Evolutionary conservation across 129 eudicot genomes (phyloP).

Genomic region (Flaveria trinervia): DNA sequence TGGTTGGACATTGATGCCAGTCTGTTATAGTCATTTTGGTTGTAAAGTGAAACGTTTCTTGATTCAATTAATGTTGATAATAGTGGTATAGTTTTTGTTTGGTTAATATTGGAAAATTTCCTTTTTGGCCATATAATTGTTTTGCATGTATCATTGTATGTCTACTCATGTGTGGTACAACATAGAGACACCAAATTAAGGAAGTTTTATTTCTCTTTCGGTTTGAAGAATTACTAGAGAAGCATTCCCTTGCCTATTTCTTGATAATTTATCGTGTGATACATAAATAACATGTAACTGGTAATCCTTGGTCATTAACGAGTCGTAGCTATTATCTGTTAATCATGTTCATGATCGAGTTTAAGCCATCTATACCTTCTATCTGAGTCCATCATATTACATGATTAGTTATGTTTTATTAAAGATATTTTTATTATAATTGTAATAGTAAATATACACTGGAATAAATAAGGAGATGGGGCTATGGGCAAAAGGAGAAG

Average conservation of each 20-base stretch:
- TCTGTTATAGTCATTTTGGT: slow-evolving; percentile 15
- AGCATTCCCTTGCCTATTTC: neutral
- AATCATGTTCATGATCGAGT: neutral
- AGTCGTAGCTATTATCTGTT: neutral
- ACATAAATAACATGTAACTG: neutral
- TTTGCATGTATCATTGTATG: slow-evolving; percentile 4
- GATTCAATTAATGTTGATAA: slow-evolving; percentile 22
- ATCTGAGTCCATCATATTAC: neutral
- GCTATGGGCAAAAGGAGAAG: slow-evolving; percentile 23
- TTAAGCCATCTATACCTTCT: neutral
- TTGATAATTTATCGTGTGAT: neutral
- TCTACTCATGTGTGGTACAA: slow-evolving; percentile 21
- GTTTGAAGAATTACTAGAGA: neutral
- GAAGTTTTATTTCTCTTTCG: neutral
- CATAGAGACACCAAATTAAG: slow-evolving; percentile 4
- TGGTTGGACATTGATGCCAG: slow-evolving; percentile 22
- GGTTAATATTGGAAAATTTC: slow-evolving; percentile 14
- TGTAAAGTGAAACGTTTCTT: slow-evolving; percentile 16
- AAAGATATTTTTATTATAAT: neutral
- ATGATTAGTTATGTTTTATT: neutral
- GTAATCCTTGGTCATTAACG: neutral
- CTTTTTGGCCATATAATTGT: neutral
- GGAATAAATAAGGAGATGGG: neutral
- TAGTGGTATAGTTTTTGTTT: slow-evolving; percentile 26
- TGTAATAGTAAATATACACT: neutral